Evolutionary conservation across 805 yeast genomes (phyloP).

Genomic region (Debaryomyces prosopidis): DNA sequence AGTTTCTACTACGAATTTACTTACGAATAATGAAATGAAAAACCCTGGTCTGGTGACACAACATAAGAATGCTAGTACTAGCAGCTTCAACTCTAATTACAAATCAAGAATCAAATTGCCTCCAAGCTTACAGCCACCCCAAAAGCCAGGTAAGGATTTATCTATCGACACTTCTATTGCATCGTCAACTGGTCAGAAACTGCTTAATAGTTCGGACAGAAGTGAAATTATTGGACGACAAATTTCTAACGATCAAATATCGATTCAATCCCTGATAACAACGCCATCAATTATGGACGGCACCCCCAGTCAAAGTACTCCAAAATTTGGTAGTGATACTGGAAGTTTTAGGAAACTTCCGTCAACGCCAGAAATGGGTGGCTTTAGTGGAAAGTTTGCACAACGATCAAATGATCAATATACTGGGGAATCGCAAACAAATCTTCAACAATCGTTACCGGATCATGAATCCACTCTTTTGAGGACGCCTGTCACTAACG

Average conservation of each 20-base stretch:
- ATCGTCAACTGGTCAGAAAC: not conserved
- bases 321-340: not conserved
- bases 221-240: not conserved
- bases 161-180: not conserved
- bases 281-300: not conserved
- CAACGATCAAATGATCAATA: not conserved
- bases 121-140: conserved; percentile 20
- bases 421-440: not conserved
- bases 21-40: not conserved
- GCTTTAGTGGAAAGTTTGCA: not conserved
- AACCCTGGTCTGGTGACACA: conserved; percentile 2
- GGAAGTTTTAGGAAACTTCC: not conserved
- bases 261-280: not conserved
- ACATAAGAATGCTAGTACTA: conserved; percentile 17
- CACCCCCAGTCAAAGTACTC: not conserved
- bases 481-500: conserved; percentile 10
- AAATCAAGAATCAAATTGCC: conserved; percentile 36
- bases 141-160: not conserved
- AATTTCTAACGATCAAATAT: not conserved
- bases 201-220: not conserved
- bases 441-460: not conserved
- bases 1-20: not conserved
- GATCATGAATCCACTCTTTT: conserved; percentile 8
- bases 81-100: conserved; percentile 25
- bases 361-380: not conserved